Conservation (phyloP, 768 basidiomycete species). For the Lactifluus subvellereus region DNA sequence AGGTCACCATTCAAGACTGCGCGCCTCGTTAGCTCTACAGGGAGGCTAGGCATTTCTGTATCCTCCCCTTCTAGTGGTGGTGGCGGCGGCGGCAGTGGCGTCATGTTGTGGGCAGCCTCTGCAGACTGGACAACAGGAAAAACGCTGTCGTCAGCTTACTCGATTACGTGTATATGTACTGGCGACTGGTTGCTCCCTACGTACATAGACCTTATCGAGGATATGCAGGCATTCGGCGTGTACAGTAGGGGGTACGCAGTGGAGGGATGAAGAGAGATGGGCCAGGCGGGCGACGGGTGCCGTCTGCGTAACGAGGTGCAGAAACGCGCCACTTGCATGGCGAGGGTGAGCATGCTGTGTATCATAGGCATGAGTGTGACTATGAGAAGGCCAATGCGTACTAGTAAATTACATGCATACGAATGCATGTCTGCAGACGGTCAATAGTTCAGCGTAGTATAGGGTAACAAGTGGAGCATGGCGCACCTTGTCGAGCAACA, state of each 20-base stretch:
- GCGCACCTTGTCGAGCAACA: slow-evolving; percentile 46
- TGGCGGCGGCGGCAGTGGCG: neutral
- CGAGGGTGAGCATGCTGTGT: slow-evolving; percentile 51
- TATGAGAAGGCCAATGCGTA: slow-evolving; percentile 26
- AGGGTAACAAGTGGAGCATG: neutral
- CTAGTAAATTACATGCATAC: slow-evolving; percentile 48
- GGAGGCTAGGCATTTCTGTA: neutral
- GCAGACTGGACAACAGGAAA: neutral
- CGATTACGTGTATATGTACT: too few relatives aligned
- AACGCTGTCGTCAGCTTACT: neutral
- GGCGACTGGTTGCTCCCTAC: neutral
- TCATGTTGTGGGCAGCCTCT: neutral
- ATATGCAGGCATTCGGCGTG: slow-evolving; percentile 10
- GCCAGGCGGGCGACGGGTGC: slow-evolving; percentile 56
- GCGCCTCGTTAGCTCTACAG: neutral
- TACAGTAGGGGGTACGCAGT: neutral
- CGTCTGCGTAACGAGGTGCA: slow-evolving; percentile 56
- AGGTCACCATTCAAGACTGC: neutral
- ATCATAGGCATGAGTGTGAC: neutral
- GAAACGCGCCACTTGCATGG: slow-evolving; percentile 70
- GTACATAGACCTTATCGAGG: slow-evolving; percentile 8
- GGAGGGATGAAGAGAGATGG: slow-evolving; percentile 10
- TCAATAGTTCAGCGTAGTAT: neutral
- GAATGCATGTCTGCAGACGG: slow-evolving; percentile 39
- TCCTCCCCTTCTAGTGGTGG: neutral